Base-by-base conservation (phyloP, 1,284 basidiomycete species). In the Trichosporon sp. region DNA sequence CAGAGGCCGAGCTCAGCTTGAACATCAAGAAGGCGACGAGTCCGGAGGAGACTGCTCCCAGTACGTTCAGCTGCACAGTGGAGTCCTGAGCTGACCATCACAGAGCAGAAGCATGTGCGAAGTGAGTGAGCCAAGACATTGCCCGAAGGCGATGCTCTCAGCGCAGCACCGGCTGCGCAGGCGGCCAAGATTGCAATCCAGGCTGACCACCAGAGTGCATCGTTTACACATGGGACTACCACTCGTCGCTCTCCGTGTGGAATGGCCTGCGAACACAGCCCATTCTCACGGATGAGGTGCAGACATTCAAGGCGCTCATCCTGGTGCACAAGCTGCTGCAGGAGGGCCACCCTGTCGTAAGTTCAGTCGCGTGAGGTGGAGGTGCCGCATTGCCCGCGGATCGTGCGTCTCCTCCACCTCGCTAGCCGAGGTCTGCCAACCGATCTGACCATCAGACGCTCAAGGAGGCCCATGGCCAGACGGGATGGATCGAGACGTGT, bases 191-290 rank as follows among this genome's bases (percentile, higher is more conserved):
- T 54, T 29, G 49, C 5, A 54, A 54, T 21, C 29, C 44, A 7
- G 11, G 52, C 36, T 46, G 21, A 65, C 61, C 40, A 32, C 40
- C 77, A 96, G 94, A 95, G 83, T 92, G 90, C 73, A 95, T 97
- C 77, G 91, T 97, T 33, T 97, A 94, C 80, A 96, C 94, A 14
- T 96, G 94, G 94, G 94, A 97, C 79, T 96, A 96, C 76, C 93
- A 95, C 76, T 90, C 91, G n/a, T 95, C 93, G 37, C 88, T 92
- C 72, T 94, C 93, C 7, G 95, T 97, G 75, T 97, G 95, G 95
- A 93, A 91, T 71, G 92, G 92, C 27, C 84, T 97, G 14, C 86
- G 94, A 54, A 95, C 96, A 4, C 93, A 95, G 73, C 94, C 94
- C 36, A 95, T 97, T 72, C 82, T 97, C 25, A 87, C 92, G 3